Conservation (phyloP, 2,329 filamentous ascomycete genomes). For the Aspergillus fumigatus region DNA sequence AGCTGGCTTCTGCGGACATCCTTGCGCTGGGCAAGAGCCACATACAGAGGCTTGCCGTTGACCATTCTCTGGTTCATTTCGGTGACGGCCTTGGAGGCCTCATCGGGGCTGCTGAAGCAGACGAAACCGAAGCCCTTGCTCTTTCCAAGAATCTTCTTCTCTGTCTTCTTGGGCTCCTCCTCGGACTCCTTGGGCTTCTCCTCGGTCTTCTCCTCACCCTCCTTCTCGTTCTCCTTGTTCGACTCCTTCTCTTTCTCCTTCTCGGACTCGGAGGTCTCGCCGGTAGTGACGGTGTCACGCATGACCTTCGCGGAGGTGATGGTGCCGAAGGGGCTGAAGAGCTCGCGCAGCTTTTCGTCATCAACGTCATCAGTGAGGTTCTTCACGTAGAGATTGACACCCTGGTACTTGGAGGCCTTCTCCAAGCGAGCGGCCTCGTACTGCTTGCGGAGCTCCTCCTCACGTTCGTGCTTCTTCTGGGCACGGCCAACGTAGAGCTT, state of each 20-base stretch:
- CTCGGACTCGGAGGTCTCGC: constrained; percentile 45
- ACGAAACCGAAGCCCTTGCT: constrained; percentile 99
- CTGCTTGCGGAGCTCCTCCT: constrained; percentile 98
- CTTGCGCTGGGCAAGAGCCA: constrained; percentile 97
- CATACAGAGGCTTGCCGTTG: constrained; percentile 92
- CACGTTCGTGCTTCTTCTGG: constrained; percentile 99
- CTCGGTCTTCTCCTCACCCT: constrained; percentile 47
- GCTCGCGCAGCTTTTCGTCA: constrained; percentile 92
- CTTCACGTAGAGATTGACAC: constrained; percentile 99
- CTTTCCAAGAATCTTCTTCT: constrained; percentile 76
- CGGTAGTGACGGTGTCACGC: constrained; percentile 65
- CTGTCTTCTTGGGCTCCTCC: constrained; percentile 53
- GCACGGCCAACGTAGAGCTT: constrained; percentile 97
- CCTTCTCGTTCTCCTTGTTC: constrained; percentile 39
- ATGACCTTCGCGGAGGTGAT: constrained; percentile 99
- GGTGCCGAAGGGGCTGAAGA: constrained; percentile 85
- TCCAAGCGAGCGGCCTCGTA: constrained; percentile 96
- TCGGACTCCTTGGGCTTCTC: constrained; percentile 35
- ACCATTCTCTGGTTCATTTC: constrained; percentile 99
- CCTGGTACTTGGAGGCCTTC: constrained; percentile 99
- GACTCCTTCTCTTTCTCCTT: constrained; percentile 40
- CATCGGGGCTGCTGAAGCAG: constrained; percentile 99
- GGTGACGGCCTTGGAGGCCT: constrained; percentile 96
- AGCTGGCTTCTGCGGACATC: constrained; percentile 99
- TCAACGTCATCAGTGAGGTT: constrained; percentile 96